Conservation (phyloP, 2,329 filamentous ascomycete genomes). For the Aspergillus sp. region DNA sequence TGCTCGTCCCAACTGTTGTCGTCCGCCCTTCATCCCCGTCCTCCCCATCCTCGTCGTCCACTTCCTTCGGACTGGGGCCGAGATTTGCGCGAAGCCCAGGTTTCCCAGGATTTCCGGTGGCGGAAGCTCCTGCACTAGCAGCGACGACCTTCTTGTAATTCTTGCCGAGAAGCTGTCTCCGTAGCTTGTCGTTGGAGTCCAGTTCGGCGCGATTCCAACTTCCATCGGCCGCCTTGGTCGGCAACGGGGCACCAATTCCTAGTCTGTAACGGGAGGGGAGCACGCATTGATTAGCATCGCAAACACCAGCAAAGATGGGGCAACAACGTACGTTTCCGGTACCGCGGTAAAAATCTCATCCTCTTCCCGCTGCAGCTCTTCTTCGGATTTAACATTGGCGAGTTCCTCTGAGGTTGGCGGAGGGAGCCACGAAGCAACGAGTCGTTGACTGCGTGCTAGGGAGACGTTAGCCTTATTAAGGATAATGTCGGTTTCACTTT, state of each 20-base stretch:
- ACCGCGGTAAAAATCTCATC: slow-evolving; percentile 54
- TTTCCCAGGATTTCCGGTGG: slow-evolving; percentile 25
- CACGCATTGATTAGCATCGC: not conserved
- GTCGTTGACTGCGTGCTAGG: slow-evolving; percentile 53
- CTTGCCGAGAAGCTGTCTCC: slow-evolving; percentile 46
- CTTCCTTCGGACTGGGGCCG: not conserved
- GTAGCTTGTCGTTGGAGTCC: slow-evolving; percentile 45
- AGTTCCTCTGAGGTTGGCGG: slow-evolving; percentile 42
- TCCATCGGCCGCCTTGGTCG: slow-evolving; percentile 40
- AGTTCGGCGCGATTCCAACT: slow-evolving; percentile 42
- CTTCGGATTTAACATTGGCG: slow-evolving; percentile 40
- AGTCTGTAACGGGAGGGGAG: slow-evolving; percentile 32
- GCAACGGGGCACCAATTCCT: slow-evolving; percentile 49
- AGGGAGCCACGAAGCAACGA: slow-evolving; percentile 59
- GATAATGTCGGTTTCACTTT: slow-evolving; percentile 53
- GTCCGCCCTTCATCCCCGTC: slow-evolving; percentile 47
- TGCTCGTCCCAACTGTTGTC: slow-evolving; percentile 35
- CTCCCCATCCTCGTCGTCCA: slow-evolving; percentile 29
- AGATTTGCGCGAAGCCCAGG: not conserved
- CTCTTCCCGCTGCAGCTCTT: slow-evolving; percentile 52
- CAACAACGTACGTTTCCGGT: slow-evolving; percentile 51
- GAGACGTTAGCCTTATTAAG: slow-evolving; percentile 55
- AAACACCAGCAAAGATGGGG: not conserved
- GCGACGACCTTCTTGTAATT: slow-evolving; percentile 42
- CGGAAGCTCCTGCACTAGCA: slow-evolving; percentile 24